These are phyloP conservation scores for Lasiodiplodia hormozganensis DNA, from an alignment of 2,329 filamentous ascomycete genomes.

Conservation along the genomic window DNA sequence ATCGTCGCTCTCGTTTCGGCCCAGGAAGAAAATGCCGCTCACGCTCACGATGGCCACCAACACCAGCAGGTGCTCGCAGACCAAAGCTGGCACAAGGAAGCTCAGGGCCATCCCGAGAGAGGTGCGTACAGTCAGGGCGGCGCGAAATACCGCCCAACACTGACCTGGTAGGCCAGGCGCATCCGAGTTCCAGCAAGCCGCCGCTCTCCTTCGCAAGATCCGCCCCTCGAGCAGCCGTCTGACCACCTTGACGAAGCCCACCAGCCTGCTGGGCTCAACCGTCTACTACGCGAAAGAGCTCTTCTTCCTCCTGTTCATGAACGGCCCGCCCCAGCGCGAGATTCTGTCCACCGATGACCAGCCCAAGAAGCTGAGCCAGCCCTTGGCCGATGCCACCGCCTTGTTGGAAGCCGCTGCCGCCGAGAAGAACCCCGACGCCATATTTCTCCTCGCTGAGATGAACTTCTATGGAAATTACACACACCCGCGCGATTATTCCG, in stretches of 20 bases:
- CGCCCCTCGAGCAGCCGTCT: slow-evolving; percentile 48
- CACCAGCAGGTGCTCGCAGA: slow-evolving; percentile 25
- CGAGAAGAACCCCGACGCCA: slow-evolving; percentile 74
- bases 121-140: slow-evolving; percentile 9
- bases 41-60: not conserved
- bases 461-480: slow-evolving; percentile 97
- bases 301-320: slow-evolving; percentile 70
- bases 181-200: slow-evolving; percentile 48
- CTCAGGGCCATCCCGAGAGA: slow-evolving; percentile 9
- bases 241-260: slow-evolving; percentile 57
- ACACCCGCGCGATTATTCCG: slow-evolving; percentile 79
- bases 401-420: slow-evolving; percentile 66
- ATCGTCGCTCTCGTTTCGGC: slow-evolving; percentile 36
- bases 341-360: slow-evolving; percentile 47
- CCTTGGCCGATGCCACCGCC: slow-evolving; percentile 64
- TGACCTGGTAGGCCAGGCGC: slow-evolving; percentile 33
- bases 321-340: slow-evolving; percentile 60
- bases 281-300: slow-evolving; percentile 68
- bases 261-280: slow-evolving; percentile 63
- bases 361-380: slow-evolving; percentile 55
- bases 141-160: not conserved
- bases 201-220: slow-evolving; percentile 49
- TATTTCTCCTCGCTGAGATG: slow-evolving; percentile 89
- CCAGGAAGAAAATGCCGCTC: slow-evolving; percentile 25
- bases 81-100: slow-evolving; percentile 14